These are phyloP conservation scores for Fusarium sp. DNA, from an alignment of 2,329 filamentous ascomycete species.

Conservation along the genomic window DNA sequence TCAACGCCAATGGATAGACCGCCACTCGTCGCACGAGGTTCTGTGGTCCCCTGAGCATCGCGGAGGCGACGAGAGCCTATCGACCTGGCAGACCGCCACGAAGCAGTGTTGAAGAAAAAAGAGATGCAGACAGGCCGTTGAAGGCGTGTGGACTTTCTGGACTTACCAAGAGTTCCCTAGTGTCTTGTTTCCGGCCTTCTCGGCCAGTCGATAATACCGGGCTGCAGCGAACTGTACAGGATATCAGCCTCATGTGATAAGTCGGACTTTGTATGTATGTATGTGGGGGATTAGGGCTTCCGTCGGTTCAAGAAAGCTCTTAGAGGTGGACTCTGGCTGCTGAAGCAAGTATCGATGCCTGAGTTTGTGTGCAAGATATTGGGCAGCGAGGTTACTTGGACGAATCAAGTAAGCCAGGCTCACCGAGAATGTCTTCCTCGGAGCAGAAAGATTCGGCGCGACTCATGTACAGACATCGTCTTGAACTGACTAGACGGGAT, in stretches of 20 bases:
- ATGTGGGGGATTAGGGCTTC: constrained; percentile 9
- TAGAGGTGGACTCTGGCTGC: background rate
- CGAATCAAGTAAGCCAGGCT: constrained; percentile 31
- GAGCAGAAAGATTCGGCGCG: background rate
- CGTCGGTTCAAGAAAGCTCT: background rate
- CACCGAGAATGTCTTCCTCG: constrained; percentile 20
- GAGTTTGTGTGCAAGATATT: constrained; percentile 19
- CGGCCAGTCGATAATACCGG: constrained; percentile 91
- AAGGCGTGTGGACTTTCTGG: constrained; percentile 53
- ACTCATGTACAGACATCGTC: constrained; percentile 15
- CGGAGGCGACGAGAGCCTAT: constrained; percentile 33
- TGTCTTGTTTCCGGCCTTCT: constrained; percentile 87
- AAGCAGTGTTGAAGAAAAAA: background rate
- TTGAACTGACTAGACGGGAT: constrained; percentile 10
- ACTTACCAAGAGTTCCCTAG: constrained; percentile 95
- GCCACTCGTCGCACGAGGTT: constrained; percentile 20
- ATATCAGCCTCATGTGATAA: constrained; percentile 63
- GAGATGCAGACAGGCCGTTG: constrained; percentile 34
- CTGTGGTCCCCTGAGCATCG: constrained; percentile 13
- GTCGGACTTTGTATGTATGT: constrained; percentile 19
- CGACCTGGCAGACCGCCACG: constrained; percentile 24
- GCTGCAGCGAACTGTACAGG: constrained; percentile 76
- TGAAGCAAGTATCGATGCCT: constrained; percentile 20
- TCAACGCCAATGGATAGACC: constrained; percentile 14
- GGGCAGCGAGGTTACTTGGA: constrained; percentile 21